Conservation (phyloP, 2,329 filamentous ascomycete species). For the Aspergillus sp. region DNA sequence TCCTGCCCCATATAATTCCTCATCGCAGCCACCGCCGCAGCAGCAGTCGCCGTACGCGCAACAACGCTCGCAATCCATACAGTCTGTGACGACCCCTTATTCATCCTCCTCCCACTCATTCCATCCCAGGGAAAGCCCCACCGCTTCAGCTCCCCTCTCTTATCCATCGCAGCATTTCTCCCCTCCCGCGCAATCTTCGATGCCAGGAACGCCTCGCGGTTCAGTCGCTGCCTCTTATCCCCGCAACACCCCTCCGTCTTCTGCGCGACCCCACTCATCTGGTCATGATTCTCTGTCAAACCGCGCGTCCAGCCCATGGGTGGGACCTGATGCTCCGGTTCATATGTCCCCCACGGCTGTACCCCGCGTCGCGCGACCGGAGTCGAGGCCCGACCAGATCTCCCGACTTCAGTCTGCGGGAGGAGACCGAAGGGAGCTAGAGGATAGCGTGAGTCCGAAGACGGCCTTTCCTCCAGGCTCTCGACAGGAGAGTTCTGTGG, state of each 20-base stretch:
- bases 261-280: slow-evolving; percentile 37
- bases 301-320: slow-evolving; percentile 33
- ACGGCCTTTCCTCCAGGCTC: slow-evolving; percentile 45
- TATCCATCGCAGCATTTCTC: slow-evolving; percentile 35
- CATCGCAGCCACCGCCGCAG: slow-evolving; percentile 27
- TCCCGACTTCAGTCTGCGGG: slow-evolving; percentile 46
- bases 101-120: slow-evolving; percentile 33
- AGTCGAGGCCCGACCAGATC: slow-evolving; percentile 33
- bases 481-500: slow-evolving; percentile 28
- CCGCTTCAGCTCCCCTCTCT: slow-evolving; percentile 28
- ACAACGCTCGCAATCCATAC: slow-evolving; percentile 39
- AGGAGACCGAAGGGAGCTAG: slow-evolving; percentile 67
- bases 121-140: slow-evolving; percentile 35
- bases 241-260: slow-evolving; percentile 34
- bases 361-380: slow-evolving; percentile 40
- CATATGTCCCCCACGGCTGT: slow-evolving; percentile 32
- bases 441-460: slow-evolving; percentile 76
- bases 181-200: slow-evolving; percentile 39
- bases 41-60: slow-evolving; percentile 39
- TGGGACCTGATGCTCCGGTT: slow-evolving; percentile 27
- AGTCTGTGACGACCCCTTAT: slow-evolving; percentile 37
- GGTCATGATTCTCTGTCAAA: slow-evolving; percentile 35
- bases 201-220: slow-evolving; percentile 50
- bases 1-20: slow-evolving; percentile 27
- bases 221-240: slow-evolving; percentile 39